A percentile compares a stretch with the other conserved stretches of the same genome.
Evolutionary conservation across 257 asterid species (phyloP).

Genomic region (Solanum ossicruentum): DNA sequence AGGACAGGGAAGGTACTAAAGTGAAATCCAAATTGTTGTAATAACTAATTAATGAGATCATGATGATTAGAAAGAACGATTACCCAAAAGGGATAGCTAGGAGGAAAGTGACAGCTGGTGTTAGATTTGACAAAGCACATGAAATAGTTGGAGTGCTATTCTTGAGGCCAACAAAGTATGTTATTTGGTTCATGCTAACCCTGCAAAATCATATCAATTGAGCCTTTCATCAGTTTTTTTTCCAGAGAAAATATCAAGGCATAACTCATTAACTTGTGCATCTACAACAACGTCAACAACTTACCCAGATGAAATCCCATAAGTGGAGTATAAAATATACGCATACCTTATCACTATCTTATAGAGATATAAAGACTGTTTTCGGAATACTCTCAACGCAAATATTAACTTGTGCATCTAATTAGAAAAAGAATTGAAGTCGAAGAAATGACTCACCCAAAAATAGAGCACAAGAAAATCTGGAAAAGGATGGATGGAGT

Average conservation of each 20-base stretch:
- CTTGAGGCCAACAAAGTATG: constrained; percentile 77
- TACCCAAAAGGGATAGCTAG: constrained; percentile 76
- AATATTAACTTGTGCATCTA: neutral
- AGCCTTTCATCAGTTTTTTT: neutral
- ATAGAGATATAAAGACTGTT: too few species aligned
- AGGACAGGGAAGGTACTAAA: neutral
- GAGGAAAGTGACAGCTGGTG: constrained; percentile 71
- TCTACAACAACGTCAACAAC: too few species aligned
- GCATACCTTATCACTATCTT: too few species aligned
- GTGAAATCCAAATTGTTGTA: neutral
- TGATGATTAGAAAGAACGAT: neutral
- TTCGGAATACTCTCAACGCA: too few species aligned
- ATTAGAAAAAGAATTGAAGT: neutral
- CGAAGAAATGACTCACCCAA: constrained; percentile 40
- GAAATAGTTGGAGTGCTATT: constrained; percentile 83
- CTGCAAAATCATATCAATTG: constrained; percentile 23
- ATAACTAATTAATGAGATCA: neutral
- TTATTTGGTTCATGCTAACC: constrained; percentile 66
- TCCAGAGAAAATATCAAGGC: too few species aligned
- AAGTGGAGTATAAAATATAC: too few species aligned
- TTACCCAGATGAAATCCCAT: too few species aligned
- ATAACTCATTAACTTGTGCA: too few species aligned
- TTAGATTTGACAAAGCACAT: constrained; percentile 64
- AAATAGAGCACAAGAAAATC: constrained; percentile 61
- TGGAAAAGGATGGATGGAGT: constrained; percentile 47